phyloP scores from a whole-genome alignment of 176 grass and related monocot species.

The Microstegium vimineum region DNA sequence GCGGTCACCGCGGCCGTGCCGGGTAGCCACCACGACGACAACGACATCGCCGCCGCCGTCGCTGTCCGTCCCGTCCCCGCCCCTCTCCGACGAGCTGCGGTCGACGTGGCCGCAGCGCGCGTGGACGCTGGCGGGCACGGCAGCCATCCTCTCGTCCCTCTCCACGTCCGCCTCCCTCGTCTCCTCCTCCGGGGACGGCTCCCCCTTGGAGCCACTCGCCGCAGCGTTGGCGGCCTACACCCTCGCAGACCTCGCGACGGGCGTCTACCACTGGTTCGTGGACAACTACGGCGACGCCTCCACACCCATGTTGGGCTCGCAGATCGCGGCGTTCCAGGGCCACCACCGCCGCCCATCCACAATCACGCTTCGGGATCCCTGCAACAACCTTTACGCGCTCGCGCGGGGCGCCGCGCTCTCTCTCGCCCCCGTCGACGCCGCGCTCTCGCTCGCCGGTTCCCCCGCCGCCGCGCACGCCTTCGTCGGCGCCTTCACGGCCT shows the following conservation, averaged over 20 bases:
- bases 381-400: conserved; percentile 77
- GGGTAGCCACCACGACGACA: conserved; percentile 33
- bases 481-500: conserved; percentile 48
- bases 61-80: neutral
- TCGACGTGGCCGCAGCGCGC: conserved; percentile 80
- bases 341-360: conserved; percentile 76
- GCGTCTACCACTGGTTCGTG: conserved; percentile 87
- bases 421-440: conserved; percentile 22
- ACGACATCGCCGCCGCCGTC: neutral
- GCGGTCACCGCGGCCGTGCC: conserved; percentile 19
- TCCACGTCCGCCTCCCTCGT: conserved; percentile 50
- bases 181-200: conserved; percentile 5
- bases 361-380: conserved; percentile 54
- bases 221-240: conserved; percentile 49
- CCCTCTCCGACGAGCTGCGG: conserved; percentile 54
- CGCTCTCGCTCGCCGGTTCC: neutral
- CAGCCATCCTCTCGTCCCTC: conserved; percentile 56
- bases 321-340: conserved; percentile 89
- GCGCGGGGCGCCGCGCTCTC: conserved; percentile 45
- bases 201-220: conserved; percentile 29
- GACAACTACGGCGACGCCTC: conserved; percentile 86
- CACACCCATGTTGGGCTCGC: conserved; percentile 50
- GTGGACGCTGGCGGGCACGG: conserved; percentile 68
- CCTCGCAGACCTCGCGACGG: conserved; percentile 69
- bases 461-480: conserved; percentile 53